Percentiles rank a stretch among this genome's conserved stretches.
These are phyloP conservation scores for Ballota nigra DNA, from an alignment of 257 asterid species.

Conservation along the genomic window DNA sequence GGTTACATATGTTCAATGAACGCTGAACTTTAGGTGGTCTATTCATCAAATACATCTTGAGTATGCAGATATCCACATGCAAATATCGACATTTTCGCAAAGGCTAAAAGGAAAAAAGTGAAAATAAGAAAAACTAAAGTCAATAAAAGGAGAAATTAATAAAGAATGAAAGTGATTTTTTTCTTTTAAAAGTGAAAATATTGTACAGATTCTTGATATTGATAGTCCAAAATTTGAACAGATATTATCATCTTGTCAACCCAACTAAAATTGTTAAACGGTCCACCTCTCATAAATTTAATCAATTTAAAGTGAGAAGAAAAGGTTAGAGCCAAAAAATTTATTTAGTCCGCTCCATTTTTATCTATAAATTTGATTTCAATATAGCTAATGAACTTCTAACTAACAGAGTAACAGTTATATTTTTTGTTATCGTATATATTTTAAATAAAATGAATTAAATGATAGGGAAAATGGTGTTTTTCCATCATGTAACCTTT, in stretches of 20 bases:
- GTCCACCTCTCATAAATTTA: too few species aligned
- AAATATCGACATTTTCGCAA: conserved; percentile 2
- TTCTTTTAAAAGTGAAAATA: not conserved
- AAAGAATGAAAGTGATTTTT: not conserved
- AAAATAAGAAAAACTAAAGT: not conserved
- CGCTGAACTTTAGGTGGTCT: not conserved
- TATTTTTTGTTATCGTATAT: too few species aligned
- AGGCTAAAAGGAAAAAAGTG: not conserved
- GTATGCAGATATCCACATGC: conserved; percentile 13
- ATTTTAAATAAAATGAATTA: too few species aligned
- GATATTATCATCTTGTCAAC: not conserved
- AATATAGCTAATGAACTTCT: too few species aligned
- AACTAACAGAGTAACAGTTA: too few species aligned
- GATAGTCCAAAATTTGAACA: conserved; percentile 4
- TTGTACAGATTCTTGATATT: conserved; percentile 7
- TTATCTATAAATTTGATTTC: too few species aligned
- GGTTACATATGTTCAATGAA: not conserved
- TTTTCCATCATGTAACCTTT: too few species aligned
- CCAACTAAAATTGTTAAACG: not conserved
- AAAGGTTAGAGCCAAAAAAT: too few species aligned
- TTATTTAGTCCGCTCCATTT: too few species aligned
- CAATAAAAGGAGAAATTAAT: not conserved
- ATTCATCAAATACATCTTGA: conserved; percentile 4
- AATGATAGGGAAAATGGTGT: too few species aligned
- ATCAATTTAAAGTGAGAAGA: not conserved